phyloP scores from a whole-genome alignment of 1,284 basidiomycete genomes.

The Caloboletus inedulis region DNA sequence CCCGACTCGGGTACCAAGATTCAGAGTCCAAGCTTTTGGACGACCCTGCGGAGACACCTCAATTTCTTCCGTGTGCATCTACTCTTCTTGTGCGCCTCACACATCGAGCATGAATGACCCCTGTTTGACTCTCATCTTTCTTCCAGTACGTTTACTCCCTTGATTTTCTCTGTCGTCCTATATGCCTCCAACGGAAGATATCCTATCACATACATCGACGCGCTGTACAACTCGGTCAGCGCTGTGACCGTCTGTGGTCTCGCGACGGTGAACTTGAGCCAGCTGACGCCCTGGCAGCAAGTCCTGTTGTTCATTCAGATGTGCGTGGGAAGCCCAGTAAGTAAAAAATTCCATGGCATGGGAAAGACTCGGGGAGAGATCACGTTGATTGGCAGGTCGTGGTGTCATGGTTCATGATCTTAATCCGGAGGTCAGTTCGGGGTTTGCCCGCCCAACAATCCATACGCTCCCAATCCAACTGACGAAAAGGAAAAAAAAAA shows the following conservation, averaged over 20 bases:
- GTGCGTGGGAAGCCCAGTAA: constrained; percentile 68
- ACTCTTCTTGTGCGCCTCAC: constrained; percentile 46
- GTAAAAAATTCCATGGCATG: constrained; percentile 25
- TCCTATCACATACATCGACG: constrained; percentile 68
- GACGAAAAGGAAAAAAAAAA: background rate
- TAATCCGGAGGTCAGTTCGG: constrained; percentile 54
- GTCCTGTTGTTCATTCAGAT: constrained; percentile 68
- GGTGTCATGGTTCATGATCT: constrained; percentile 72
- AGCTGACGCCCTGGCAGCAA: constrained; percentile 76
- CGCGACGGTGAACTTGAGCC: constrained; percentile 69
- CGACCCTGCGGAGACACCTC: constrained; percentile 44
- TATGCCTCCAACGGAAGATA: constrained; percentile 70
- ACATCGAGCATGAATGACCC: constrained; percentile 10
- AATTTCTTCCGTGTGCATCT: constrained; percentile 70
- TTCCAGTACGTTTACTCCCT: constrained; percentile 69
- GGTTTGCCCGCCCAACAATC: constrained; percentile 1
- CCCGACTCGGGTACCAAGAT: constrained; percentile 5
- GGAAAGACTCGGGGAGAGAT: background rate
- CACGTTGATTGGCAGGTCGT: constrained; percentile 46
- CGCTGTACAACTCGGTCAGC: constrained; percentile 73
- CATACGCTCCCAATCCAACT: background rate
- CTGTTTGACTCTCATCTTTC: constrained; percentile 16
- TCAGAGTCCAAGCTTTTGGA: constrained; percentile 25
- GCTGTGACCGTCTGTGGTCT: constrained; percentile 80
- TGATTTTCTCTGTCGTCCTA: constrained; percentile 71